Evolutionary conservation across 129 eudicot species (phyloP).

Genomic region (Centrapalus pauciflorus): DNA sequence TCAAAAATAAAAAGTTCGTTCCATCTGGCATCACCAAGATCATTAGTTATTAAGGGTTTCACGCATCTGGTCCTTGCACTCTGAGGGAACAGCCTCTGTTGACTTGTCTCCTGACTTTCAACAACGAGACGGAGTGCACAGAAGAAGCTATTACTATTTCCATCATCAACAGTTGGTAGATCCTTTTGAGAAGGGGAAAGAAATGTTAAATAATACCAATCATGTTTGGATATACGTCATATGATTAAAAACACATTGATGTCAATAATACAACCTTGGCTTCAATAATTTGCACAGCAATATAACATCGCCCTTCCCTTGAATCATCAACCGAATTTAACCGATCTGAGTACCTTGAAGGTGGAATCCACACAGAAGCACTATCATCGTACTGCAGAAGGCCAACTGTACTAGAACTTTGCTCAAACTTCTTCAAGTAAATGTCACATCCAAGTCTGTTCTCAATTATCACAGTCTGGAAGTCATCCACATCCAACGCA

Average conservation of each 20-base stretch:
- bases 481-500: conserved; percentile 92
- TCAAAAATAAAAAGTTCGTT: conserved; percentile 95
- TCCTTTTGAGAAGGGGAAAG: conserved; percentile 44
- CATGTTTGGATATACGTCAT: neutral
- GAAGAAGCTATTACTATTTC: conserved; percentile 82
- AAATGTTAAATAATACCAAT: conserved; percentile 6
- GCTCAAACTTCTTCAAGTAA: conserved; percentile 55
- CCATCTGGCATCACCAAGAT: conserved; percentile 76
- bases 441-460: conserved; percentile 96
- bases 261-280: conserved; percentile 58
- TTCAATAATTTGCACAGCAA: conserved; percentile 75
- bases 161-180: conserved; percentile 79
- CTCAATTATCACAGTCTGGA: conserved; percentile 66
- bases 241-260: neutral
- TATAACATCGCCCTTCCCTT: conserved; percentile 68
- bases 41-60: conserved; percentile 47
- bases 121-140: conserved; percentile 93
- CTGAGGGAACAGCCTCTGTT: conserved; percentile 92
- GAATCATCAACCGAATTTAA: conserved; percentile 68
- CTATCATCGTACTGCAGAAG: conserved; percentile 39
- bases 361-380: conserved; percentile 77
- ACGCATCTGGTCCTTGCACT: conserved; percentile 97
- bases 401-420: conserved; percentile 43
- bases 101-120: conserved; percentile 74
- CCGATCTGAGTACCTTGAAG: conserved; percentile 81